Base-by-base conservation (phyloP, 176 grass and related monocot species). In the Rhynchospora tenuis region DNA sequence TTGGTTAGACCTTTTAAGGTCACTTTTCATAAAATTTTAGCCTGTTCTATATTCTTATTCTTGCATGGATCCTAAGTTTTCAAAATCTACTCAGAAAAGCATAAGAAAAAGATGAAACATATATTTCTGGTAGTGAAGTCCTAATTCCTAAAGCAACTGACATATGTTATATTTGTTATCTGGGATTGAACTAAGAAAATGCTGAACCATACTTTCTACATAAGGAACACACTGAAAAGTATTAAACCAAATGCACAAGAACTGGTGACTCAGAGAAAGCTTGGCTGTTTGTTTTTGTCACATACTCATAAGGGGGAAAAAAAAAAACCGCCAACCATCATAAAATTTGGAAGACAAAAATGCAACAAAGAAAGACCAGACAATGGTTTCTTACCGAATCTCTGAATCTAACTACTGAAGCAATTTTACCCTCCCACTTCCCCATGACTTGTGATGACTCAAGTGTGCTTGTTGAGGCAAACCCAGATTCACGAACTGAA, bases 391-490 rank as follows among this genome's bases (percentile, higher is more conserved):
- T 93, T 76, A 87, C 59, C 23, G 89, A 80, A 67, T 84, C 77
- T 44, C 79, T 56, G 66, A 91, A 91, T 82, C 81, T 95, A 31
- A 92, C 87, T 38, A 73, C 65, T 3, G 77, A 71, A 78, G 81
- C 59, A 15, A 24, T 72, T 64, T 26, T 10, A 59, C 33, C 84
- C 82, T 87, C 77, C 92, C 95, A 98, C 48, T 4, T 42, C 0
- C 95, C 95, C 0, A 59, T 13, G 19, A 95, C 71, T 72, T 90
- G 86, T 8, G 89, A 77, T 15, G 52, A 83, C 23, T 68, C 45
- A 86, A 98, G 89, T 64, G 69, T 82, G 29, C 87, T 87, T 6
- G 89, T 89, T 5, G 89, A 81, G 15, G 96, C 96, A 62, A 98
- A 98, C 2, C 63, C 89, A 14, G 96, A 63, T 31, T 95, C 89